Evolutionary conservation across 345 rosid species (phyloP).

Genomic region (Pugionium cornutum): DNA sequence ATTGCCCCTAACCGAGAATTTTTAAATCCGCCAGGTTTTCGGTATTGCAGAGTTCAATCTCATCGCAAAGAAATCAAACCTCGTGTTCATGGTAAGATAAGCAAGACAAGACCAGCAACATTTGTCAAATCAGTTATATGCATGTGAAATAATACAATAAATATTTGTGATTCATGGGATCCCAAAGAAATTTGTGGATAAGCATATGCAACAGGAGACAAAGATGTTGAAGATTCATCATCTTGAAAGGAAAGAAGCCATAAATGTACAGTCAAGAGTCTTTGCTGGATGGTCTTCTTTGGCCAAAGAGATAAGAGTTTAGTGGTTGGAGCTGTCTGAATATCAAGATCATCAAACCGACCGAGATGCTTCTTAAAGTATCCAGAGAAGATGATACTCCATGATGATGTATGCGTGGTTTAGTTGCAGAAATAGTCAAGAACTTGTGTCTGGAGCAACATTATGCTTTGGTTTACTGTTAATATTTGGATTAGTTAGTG

Average conservation of each 20-base stretch:
- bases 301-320: slow-evolving; percentile 25
- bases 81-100: neutral
- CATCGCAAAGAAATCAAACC: neutral
- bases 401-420: neutral
- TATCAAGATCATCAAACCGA: slow-evolving; percentile 29
- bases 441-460: neutral
- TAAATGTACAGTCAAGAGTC: slow-evolving; percentile 23
- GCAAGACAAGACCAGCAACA: neutral
- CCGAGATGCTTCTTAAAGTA: slow-evolving; percentile 27
- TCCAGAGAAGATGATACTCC: neutral
- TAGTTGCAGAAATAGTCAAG: slow-evolving; percentile 4
- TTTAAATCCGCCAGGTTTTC: too few relatives aligned
- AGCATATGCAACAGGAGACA: slow-evolving; percentile 16
- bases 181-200: neutral
- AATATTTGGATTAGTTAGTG: too few relatives aligned
- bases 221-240: slow-evolving; percentile 20
- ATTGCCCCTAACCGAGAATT: too few relatives aligned
- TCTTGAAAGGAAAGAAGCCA: neutral
- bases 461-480: neutral
- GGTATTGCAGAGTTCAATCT: neutral
- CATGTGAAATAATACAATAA: too few relatives aligned
- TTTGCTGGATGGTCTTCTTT: slow-evolving; percentile 34
- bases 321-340: slow-evolving; percentile 28
- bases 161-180: slow-evolving; percentile 4
- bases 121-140: too few relatives aligned